Conservation (phyloP, 2,329 filamentous ascomycete species). For the Pseudocercospora ulei region DNA sequence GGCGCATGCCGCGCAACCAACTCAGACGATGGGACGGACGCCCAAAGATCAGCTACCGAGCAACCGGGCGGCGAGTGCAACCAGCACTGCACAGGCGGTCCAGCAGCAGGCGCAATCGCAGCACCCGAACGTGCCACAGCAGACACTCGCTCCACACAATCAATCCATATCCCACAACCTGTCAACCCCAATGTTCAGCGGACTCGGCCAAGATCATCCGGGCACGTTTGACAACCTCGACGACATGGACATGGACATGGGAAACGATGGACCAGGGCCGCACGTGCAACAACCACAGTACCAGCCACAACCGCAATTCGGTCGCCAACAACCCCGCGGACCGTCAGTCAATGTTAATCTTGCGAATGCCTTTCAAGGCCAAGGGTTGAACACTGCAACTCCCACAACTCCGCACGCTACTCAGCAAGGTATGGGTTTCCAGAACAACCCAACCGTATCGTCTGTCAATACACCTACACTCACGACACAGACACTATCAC, state of each 20-base stretch:
- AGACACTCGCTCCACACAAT: slow-evolving; percentile 8
- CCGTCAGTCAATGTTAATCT: slow-evolving; percentile 75
- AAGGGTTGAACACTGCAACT: slow-evolving; percentile 72
- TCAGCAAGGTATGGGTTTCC: slow-evolving; percentile 57
- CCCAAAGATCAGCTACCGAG: slow-evolving; percentile 35
- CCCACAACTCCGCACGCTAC: slow-evolving; percentile 73
- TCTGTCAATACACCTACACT: slow-evolving; percentile 93
- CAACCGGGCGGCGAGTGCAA: slow-evolving; percentile 31
- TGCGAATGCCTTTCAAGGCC: slow-evolving; percentile 56
- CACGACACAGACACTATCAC: slow-evolving; percentile 61
- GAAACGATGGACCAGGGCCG: slow-evolving; percentile 61
- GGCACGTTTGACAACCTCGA: slow-evolving; percentile 55
- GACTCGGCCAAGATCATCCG: slow-evolving; percentile 30
- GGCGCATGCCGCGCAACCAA: slow-evolving; percentile 60
- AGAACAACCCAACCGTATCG: slow-evolving; percentile 91
- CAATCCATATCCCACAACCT: slow-evolving; percentile 14
- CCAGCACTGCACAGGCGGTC: slow-evolving; percentile 32
- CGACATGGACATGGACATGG: slow-evolving; percentile 98
- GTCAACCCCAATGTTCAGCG: slow-evolving; percentile 30
- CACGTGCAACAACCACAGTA: slow-evolving; percentile 37
- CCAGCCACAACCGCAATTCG: slow-evolving; percentile 45
- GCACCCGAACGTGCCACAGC: slow-evolving; percentile 20
- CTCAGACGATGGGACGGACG: slow-evolving; percentile 36
- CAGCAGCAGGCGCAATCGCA: slow-evolving; percentile 31
- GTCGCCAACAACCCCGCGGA: slow-evolving; percentile 46